Base-by-base conservation (phyloP, 495 filamentous ascomycete species). In the Thozetella sp. region DNA sequence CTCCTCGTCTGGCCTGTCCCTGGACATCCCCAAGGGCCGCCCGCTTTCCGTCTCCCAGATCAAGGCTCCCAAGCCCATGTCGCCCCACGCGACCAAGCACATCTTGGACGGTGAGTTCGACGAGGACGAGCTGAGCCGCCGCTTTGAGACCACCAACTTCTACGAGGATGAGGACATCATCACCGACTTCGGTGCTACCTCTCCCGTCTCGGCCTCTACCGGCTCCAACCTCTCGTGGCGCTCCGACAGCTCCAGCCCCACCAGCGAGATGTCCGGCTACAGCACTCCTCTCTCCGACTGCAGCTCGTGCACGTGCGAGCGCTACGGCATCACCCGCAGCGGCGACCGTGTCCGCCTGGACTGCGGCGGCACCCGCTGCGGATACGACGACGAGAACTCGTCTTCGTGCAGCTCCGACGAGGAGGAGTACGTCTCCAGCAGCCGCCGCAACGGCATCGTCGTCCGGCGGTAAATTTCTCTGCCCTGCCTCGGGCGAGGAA, bases 301-400 rank as follows among this genome's bases (percentile, higher is more conserved):
- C 72, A 72, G 74, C 62, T 74, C 74, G 70, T 97, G 93, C 83
- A 89, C 86, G 59, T 97, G 93, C 76, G 91, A 97, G 67, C 92
- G 93, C 80, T 97, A 95, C 80, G 93, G 93, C 57, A 96, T 97
- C 81, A 97, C 93, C 58, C 90, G 93, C 76, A 87, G 87, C 78
- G 93, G 93, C 60, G 89, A 93, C 70, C 85, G 92, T 57, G 89
- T 97, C 84, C 95, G 93, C 84, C 86, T 97, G 61, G 93, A 97
- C 83, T 97, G 93, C 66, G 92, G 92, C 48, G 93, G 93, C 61
- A 78, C 84, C 59, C 87, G 92, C 69, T 97, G 93, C 73, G 90
- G 90, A 59, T 93, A 90, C 78, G 81, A 83, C 59, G 83, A 87
- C 64, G 85, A 82, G 2, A 87, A 83, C 72, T 87, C 76, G 66